Base-by-base conservation (phyloP, 2,329 filamentous ascomycete genomes). In the Alternaria brassicicola region DNA sequence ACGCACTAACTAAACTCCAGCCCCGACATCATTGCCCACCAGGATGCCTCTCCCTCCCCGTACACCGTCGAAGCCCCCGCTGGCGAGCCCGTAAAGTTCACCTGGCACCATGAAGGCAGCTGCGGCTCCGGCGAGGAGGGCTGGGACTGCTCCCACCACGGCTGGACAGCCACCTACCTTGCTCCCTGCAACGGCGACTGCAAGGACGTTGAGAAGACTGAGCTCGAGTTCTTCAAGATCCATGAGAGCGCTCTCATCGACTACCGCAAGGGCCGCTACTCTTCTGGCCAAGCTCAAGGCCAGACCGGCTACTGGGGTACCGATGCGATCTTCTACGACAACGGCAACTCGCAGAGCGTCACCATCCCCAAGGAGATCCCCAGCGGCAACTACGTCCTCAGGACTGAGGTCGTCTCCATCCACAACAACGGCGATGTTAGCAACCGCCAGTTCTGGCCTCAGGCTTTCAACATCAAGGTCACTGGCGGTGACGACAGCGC, bases 181-280 rank as follows among this genome's bases (percentile, higher is more conserved):
- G 73, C 73, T 9, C 48, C 68, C 2, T 75, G 72, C 68, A 61
- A 69, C n/a, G 72, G 72, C n/a, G 72, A 76, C 62, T 74, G 72
- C 64, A 64, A 64, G 47, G 57, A 71, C 41, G 67, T 73, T 42
- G 65, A 71, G 38, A 73, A 74, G 62, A 70, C 64, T 10, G 28
- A 69, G 21, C 69, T 76, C 15, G 42, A 64, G 21, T 76, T 74
- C 63, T 74, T 75, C 71, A 76, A 76, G 68, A 75, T 76, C 52
- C 67, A 74, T 57, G 50, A 76, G 55, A 58, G 56, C 25, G 66
- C 65, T 4, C 50, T 74, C 49, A 63, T 68, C 52, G 66, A 69
- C 52, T 74, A 73, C 64, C 70, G 65, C 47, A 26, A 61, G 10
- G 70, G 70, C 12, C 72, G 72, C 48, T 74, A 61, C 57, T 64